These are phyloP conservation scores for Chlorophyllum brunneum DNA, from an alignment of 768 basidiomycete genomes.

Conservation along the genomic window DNA sequence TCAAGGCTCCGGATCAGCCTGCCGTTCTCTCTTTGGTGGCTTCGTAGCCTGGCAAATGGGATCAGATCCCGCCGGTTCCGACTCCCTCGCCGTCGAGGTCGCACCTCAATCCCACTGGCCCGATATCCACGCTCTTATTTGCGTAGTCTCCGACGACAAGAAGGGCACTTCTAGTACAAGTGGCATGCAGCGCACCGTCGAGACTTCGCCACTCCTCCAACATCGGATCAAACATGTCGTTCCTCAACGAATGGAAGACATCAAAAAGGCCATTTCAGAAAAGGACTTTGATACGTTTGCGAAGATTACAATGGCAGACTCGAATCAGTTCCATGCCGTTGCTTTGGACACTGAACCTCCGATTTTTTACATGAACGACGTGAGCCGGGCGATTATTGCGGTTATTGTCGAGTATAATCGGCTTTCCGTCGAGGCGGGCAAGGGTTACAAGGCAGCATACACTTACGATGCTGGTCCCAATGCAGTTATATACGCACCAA, in stretches of 20 bases:
- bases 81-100: constrained; percentile 86
- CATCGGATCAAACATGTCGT: constrained; percentile 88
- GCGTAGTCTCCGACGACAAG: constrained; percentile 93
- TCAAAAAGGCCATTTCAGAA: constrained; percentile 72
- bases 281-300: constrained; percentile 90
- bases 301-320: constrained; percentile 91
- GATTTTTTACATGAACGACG: constrained; percentile 99
- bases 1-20: constrained; percentile 97
- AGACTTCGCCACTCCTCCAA: constrained; percentile 83
- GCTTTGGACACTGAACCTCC: constrained; percentile 96
- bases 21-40: constrained; percentile 95
- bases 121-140: constrained; percentile 94
- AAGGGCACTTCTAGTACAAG: constrained; percentile 93
- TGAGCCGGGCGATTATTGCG: constrained; percentile 87
- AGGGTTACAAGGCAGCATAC: constrained; percentile 83
- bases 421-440: constrained; percentile 49
- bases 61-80: constrained; percentile 58
- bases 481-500: constrained; percentile 90
- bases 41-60: constrained; percentile 96
- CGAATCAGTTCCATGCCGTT: constrained; percentile 98
- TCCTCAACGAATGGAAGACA: constrained; percentile 79
- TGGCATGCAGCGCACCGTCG: constrained; percentile 97
- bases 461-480: constrained; percentile 99
- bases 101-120: constrained; percentile 90
- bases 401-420: constrained; percentile 93